Conservation (phyloP, 306 rosid species). For the Casuarina glauca region DNA sequence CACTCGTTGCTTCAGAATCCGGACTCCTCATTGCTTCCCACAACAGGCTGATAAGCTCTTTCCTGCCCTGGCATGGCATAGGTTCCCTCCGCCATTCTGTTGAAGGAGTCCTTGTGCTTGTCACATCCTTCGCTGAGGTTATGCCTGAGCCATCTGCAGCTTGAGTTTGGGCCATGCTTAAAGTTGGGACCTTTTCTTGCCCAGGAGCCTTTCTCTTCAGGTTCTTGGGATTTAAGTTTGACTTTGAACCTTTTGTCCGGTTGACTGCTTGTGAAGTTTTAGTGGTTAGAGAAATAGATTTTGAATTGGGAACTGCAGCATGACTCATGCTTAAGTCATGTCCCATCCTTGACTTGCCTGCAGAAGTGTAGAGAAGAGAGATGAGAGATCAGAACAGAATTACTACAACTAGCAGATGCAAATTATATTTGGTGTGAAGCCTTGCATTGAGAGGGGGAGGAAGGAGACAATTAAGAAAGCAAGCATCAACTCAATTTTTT, state of each 20-base stretch:
- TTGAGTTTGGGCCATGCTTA: conserved; percentile 49
- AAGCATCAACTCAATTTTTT: background rate
- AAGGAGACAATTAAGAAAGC: background rate
- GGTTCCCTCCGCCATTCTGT: conserved; percentile 61
- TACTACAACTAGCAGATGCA: background rate
- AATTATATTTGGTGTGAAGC: background rate
- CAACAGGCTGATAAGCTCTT: conserved; percentile 56
- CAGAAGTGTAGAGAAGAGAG: conserved; percentile 7
- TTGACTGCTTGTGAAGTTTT: conserved; percentile 32
- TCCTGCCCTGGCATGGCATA: conserved; percentile 63
- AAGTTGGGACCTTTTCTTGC: conserved; percentile 32
- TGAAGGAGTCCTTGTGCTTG: conserved; percentile 55
- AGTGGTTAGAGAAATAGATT: conserved; percentile 22
- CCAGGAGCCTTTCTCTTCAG: conserved; percentile 27
- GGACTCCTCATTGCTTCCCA: conserved; percentile 54
- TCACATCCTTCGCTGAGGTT: conserved; percentile 60
- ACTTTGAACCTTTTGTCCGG: conserved; percentile 23
- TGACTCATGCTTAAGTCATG: background rate
- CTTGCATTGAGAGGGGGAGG: background rate
- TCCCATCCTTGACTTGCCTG: conserved; percentile 37
- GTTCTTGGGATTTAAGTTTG: conserved; percentile 29
- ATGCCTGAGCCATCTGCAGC: conserved; percentile 67
- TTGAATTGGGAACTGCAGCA: conserved; percentile 19
- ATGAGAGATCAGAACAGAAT: background rate
- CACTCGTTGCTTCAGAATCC: conserved; percentile 34